Percentiles rank a stretch among this genome's conserved stretches.
Conservation (phyloP, 1,284 basidiomycete species). For the Malassezia furfur region DNA sequence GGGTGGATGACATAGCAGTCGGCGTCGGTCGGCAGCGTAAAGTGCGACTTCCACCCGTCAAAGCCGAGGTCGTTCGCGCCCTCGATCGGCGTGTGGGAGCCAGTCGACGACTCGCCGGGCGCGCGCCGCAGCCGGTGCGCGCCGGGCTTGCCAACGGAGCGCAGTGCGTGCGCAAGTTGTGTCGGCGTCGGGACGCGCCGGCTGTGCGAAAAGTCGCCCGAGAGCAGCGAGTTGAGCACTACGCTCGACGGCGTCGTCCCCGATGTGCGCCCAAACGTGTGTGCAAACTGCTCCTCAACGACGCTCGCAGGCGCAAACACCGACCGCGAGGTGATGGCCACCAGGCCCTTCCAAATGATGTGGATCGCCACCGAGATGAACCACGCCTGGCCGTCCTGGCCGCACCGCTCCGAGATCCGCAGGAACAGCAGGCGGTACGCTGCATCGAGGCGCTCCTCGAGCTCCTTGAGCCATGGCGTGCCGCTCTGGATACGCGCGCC, state of each 20-base stretch:
- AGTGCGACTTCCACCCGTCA: conserved; percentile 8
- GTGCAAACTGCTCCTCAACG: conserved; percentile 10
- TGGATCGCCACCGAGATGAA: conserved; percentile 45
- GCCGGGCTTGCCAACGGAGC: conserved; percentile 1
- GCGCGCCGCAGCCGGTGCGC: not conserved
- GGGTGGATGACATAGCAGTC: conserved; percentile 24
- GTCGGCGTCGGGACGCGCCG: conserved; percentile 15
- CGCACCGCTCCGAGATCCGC: conserved; percentile 39
- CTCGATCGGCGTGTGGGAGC: conserved; percentile 1
- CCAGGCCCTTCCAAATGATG: conserved; percentile 43
- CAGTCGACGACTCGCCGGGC: conserved; percentile 3
- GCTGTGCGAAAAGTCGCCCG: not conserved
- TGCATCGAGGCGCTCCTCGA: conserved; percentile 40
- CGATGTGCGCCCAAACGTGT: conserved; percentile 10
- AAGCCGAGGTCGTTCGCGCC: not conserved
- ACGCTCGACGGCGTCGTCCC: conserved; percentile 5
- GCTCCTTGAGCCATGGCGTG: conserved; percentile 30
- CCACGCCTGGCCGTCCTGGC: conserved; percentile 44
- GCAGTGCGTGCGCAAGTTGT: conserved; percentile 13
- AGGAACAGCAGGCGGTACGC: conserved; percentile 34
- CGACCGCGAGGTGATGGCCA: conserved; percentile 35
- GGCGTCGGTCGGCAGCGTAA: not conserved
- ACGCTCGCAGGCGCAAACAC: conserved; percentile 19
- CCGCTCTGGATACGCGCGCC: not conserved
- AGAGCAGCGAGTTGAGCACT: conserved; percentile 10